Percentiles rank a stretch among this genome's conserved stretches.
These are phyloP conservation scores for Lanzia echinophila DNA, from an alignment of 2,329 filamentous ascomycete species.

Conservation along the genomic window DNA sequence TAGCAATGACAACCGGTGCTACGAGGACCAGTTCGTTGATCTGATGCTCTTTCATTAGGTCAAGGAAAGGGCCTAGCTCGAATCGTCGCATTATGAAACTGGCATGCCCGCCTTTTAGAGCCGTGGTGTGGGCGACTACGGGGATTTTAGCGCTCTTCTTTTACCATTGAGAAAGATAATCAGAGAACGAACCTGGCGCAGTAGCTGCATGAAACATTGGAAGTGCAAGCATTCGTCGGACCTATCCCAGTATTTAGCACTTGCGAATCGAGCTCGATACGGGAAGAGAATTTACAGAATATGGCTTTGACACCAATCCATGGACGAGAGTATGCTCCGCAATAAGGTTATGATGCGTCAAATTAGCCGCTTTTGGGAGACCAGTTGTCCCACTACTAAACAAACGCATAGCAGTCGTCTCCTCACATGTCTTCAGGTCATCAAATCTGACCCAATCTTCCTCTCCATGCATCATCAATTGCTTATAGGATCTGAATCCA, in stretches of 20 bases:
- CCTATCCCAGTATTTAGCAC: conserved; percentile 27
- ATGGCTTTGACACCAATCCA: conserved; percentile 47
- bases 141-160: background rate
- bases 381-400: conserved; percentile 51
- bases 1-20: conserved; percentile 66
- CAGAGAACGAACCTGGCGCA: conserved; percentile 45
- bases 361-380: conserved; percentile 36
- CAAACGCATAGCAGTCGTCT: conserved; percentile 39
- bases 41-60: conserved; percentile 57
- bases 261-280: background rate
- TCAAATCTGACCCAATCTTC: conserved; percentile 24
- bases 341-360: conserved; percentile 33
- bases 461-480: conserved; percentile 20
- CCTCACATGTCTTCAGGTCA: conserved; percentile 19
- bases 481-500: conserved; percentile 19
- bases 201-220: conserved; percentile 58
- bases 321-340: conserved; percentile 34
- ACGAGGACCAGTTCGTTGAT: conserved; percentile 63
- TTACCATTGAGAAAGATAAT: background rate
- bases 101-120: conserved; percentile 16
- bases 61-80: conserved; percentile 65
- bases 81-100: conserved; percentile 63
- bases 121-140: conserved; percentile 60
- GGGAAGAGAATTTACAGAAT: conserved; percentile 51
- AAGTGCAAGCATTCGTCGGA: conserved; percentile 44